Evolutionary conservation across 352 stramenopile species (phyloP).

Genomic region (Globisporangium barbulae): DNA sequence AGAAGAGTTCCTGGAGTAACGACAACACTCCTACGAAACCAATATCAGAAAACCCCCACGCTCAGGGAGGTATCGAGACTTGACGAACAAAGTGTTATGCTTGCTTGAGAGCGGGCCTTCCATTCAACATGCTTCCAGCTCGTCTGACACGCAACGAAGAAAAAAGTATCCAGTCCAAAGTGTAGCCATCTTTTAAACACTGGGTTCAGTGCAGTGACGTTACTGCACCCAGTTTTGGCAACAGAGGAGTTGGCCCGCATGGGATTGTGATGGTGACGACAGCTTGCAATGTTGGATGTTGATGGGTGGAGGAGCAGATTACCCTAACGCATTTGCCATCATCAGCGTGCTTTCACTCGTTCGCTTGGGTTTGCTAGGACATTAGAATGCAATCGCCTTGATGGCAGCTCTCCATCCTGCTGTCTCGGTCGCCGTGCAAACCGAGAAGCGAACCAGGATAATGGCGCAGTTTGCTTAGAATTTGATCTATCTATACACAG

Average conservation of each 20-base stretch:
- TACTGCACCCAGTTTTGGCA: background rate
- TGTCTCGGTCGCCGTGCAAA: no score
- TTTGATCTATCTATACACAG: no score
- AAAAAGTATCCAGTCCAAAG: background rate
- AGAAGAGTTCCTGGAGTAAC: constrained; percentile 32
- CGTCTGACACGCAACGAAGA: background rate
- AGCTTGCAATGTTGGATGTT: constrained; percentile 1
- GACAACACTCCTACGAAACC: no score
- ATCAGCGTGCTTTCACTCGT: background rate
- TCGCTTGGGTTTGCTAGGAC: background rate
- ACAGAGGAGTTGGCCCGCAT: background rate
- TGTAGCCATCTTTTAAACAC: background rate
- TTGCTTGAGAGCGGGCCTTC: background rate
- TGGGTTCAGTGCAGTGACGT: background rate
- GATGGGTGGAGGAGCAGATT: constrained; percentile 5
- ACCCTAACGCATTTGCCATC: background rate
- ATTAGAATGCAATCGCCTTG: background rate
- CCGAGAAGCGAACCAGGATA: no score
- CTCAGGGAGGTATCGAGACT: no score
- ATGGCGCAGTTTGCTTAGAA: no score
- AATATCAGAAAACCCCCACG: no score
- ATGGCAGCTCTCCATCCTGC: background rate
- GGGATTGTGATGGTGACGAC: constrained; percentile 7
- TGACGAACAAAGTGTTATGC: background rate
- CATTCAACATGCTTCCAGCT: background rate